A percentile compares a stretch with the other conserved stretches of the same genome.
Evolutionary conservation across 768 basidiomycete genomes (phyloP).

Genomic region (Rhizopogon salebrosus): DNA sequence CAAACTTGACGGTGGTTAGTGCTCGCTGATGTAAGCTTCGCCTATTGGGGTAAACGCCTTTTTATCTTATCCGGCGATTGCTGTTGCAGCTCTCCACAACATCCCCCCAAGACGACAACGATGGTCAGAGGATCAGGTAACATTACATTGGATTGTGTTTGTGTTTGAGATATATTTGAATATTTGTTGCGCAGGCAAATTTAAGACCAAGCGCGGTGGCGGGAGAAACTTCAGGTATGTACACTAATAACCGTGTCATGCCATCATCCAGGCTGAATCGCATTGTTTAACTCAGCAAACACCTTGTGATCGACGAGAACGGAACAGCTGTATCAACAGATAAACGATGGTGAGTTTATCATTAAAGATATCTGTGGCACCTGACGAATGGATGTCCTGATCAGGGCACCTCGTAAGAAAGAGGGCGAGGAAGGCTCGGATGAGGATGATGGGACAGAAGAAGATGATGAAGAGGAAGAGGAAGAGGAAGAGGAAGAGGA

Average conservation of each 20-base stretch:
- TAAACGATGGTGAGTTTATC: slow-evolving; percentile 36
- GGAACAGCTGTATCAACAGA: slow-evolving; percentile 49
- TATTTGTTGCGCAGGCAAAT: slow-evolving; percentile 51
- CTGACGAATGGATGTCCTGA: neutral
- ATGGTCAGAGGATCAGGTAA: slow-evolving; percentile 31
- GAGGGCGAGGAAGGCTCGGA: slow-evolving; percentile 39
- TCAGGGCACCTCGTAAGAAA: slow-evolving; percentile 34
- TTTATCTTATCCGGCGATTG: slow-evolving; percentile 14
- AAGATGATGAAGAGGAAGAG: slow-evolving; percentile 35
- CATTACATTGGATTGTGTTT: neutral
- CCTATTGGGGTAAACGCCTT: neutral
- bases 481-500: slow-evolving; percentile 39
- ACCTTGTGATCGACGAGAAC: slow-evolving; percentile 53
- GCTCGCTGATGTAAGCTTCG: slow-evolving; percentile 16
- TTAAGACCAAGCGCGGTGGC: slow-evolving; percentile 84
- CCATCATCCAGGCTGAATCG: slow-evolving; percentile 5
- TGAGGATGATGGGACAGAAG: slow-evolving; percentile 33
- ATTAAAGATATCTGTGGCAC: neutral
- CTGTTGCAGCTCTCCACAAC: neutral
- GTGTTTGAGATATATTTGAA: too few species aligned
- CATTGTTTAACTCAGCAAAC: slow-evolving; percentile 37
- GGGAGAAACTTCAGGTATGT: slow-evolving; percentile 76
- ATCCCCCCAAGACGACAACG: neutral
- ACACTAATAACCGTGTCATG: slow-evolving; percentile 6
- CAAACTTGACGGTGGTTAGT: neutral